Base-by-base conservation (phyloP, 2,329 filamentous ascomycete species). In the Xylaria sp. region DNA sequence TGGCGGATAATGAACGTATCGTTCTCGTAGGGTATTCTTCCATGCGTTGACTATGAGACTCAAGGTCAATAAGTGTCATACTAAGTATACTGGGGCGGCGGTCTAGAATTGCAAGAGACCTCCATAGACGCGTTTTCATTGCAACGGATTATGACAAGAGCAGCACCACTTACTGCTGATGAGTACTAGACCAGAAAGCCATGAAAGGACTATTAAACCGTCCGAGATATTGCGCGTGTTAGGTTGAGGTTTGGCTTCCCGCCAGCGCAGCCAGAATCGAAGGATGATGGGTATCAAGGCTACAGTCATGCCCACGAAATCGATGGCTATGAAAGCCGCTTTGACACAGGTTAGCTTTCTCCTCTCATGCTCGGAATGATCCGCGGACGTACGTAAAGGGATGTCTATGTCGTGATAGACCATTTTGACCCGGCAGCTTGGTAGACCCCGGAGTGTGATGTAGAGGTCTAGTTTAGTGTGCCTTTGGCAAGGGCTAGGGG, bases 291-390 rank as follows among this genome's bases (percentile, higher is more conserved):
- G 74, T 41, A 75, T 63, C 8, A 75, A 62, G 18, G 74, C 74
- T 15, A 75, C 5, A 1, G 73, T 71, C 69, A 75, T 69, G 41
- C 71, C 71, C 18, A 64, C 39, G 58, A 73, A 75, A 67, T 75
- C 74, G 25, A 75, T 74, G 36, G 67, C 74, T 65, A 75, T 75
- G 61, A 75, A 75, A 23, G 74, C 74, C 46, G 73, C 74, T 75
- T 23, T 13, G 56, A 15, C 13, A 6, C 23, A 20, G 46, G 62
- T 69, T 60, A 67, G 52, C 43, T 59, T 41, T 36, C 51, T 2
- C 48, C 31, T 25, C 52, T 10, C 31, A 36, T 5, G 23, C 7
- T 10, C 20, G 43, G 25, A 46, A 20, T 6, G 33, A 12, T 6
- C 4, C 18, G 36, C 31, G 20, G 25, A 68, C 70, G 13, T 65